Percentiles rank a stretch among this genome's conserved stretches.
Conservation (phyloP, 208 protist genomes). For the Leishmania martiniquensis region DNA sequence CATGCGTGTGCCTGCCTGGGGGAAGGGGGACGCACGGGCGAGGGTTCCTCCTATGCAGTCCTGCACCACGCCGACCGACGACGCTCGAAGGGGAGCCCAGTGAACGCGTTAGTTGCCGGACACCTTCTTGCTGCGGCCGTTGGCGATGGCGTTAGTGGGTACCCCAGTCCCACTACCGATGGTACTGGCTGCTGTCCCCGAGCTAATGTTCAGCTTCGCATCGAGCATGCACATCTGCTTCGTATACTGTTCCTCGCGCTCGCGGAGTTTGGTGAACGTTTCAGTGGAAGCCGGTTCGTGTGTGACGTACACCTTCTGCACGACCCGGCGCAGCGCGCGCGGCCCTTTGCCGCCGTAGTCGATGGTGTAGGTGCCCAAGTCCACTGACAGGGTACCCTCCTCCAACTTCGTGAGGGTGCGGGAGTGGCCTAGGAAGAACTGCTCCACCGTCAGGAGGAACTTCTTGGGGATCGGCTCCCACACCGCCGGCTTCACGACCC, state of each 20-base stretch:
- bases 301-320: constrained; percentile 52
- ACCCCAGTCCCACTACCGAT: background rate
- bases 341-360: constrained; percentile 86
- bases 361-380: constrained; percentile 59
- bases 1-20: too few relatives aligned
- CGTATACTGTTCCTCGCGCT: constrained; percentile 22
- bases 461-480: constrained; percentile 81
- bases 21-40: too few relatives aligned
- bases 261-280: constrained; percentile 31
- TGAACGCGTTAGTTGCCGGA: background rate
- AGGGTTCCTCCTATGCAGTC: background rate
- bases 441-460: constrained; percentile 63
- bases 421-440: constrained; percentile 71
- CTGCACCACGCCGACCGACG: background rate
- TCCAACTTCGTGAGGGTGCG: constrained; percentile 54
- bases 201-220: constrained; percentile 41
- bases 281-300: constrained; percentile 39
- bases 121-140: constrained; percentile 8
- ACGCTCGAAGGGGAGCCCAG: background rate
- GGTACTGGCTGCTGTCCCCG: constrained; percentile 3
- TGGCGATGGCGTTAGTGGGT: background rate
- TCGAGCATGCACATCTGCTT: constrained; percentile 43
- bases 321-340: constrained; percentile 66
- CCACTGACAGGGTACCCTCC: constrained; percentile 43
- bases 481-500: constrained; percentile 73